These are phyloP conservation scores for Closterium sp. DNA, from an alignment of 139 green algal genomes.

Conservation along the genomic window DNA sequence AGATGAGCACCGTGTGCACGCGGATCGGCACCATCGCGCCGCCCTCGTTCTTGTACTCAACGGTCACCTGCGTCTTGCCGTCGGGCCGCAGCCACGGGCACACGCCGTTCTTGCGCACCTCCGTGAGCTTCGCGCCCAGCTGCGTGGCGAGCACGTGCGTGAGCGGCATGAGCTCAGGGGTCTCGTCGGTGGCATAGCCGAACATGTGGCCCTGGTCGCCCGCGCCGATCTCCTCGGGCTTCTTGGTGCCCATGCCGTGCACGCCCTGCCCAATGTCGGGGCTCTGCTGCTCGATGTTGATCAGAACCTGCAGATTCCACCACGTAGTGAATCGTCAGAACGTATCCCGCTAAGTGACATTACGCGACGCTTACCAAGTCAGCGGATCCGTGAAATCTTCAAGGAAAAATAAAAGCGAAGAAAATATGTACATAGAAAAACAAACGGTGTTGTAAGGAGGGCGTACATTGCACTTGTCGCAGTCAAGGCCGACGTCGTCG, in stretches of 20 bases:
- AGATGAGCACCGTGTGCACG: constrained; percentile 99
- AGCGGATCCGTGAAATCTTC: neutral
- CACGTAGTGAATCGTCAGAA: neutral
- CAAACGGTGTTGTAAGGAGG: neutral
- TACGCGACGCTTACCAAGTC: neutral
- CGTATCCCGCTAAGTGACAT: neutral
- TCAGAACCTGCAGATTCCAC: constrained; percentile 66
- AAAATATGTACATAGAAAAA: neutral
- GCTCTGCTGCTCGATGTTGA: constrained; percentile 98
- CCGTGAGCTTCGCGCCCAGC: constrained; percentile 77
- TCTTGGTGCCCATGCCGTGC: constrained; percentile 99
- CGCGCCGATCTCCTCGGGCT: constrained; percentile 94
- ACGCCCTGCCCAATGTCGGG: constrained; percentile 98
- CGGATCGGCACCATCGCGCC: constrained; percentile 86
- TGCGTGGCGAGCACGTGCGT: constrained; percentile 97
- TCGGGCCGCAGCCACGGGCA: constrained; percentile 86
- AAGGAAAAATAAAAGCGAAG: neutral
- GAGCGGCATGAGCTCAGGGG: constrained; percentile 96
- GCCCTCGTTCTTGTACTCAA: constrained; percentile 95
- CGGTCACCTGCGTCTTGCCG: constrained; percentile 99
- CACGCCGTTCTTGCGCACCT: constrained; percentile 60
- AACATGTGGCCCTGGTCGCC: constrained; percentile 99
- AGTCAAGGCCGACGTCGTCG: constrained; percentile 88
- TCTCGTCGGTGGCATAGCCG: constrained; percentile 99
- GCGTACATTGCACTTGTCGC: constrained; percentile 92